A percentile compares a stretch with the other conserved stretches of the same genome.
Conservation (phyloP, 495 filamentous ascomycete species). For the Stereocaulon alpinum region DNA sequence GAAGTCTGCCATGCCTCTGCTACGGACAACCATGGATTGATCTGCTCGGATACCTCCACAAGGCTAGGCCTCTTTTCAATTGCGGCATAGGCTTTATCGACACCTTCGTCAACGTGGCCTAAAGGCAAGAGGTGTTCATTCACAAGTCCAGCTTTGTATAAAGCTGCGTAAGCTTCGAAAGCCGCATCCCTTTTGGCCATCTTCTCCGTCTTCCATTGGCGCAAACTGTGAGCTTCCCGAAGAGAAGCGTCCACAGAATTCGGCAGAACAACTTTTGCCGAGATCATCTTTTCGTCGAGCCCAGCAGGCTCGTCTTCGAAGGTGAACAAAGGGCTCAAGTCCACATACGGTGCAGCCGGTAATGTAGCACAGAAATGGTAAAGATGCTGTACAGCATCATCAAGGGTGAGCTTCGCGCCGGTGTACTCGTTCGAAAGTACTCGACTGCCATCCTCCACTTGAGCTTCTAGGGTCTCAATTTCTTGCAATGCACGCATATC, state of each 20-base stretch:
- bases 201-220: conserved; percentile 59
- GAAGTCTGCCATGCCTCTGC: conserved; percentile 42
- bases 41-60: conserved; percentile 41
- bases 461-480: conserved; percentile 41
- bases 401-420: conserved; percentile 58
- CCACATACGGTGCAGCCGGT: conserved; percentile 43
- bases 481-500: conserved; percentile 46
- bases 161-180: conserved; percentile 64
- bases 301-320: conserved; percentile 27
- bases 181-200: conserved; percentile 74
- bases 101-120: conserved; percentile 26
- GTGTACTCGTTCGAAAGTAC: conserved; percentile 44
- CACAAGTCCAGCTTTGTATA: conserved; percentile 61
- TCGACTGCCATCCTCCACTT: conserved; percentile 36
- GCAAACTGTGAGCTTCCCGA: conserved; percentile 42
- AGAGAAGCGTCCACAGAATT: conserved; percentile 53
- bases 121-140: conserved; percentile 72
- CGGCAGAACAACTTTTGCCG: conserved; percentile 59
- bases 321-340: conserved; percentile 40
- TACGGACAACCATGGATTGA: conserved; percentile 57
- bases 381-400: conserved; percentile 64
- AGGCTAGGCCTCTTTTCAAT: conserved; percentile 39
- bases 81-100: conserved; percentile 27
- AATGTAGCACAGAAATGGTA: conserved; percentile 70
- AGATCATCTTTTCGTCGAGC: conserved; percentile 27